Percentiles rank a stretch among this genome's conserved stretches.
Evolutionary conservation across 2,329 filamentous ascomycete species (phyloP).

Genomic region (Penicillium sp.): DNA sequence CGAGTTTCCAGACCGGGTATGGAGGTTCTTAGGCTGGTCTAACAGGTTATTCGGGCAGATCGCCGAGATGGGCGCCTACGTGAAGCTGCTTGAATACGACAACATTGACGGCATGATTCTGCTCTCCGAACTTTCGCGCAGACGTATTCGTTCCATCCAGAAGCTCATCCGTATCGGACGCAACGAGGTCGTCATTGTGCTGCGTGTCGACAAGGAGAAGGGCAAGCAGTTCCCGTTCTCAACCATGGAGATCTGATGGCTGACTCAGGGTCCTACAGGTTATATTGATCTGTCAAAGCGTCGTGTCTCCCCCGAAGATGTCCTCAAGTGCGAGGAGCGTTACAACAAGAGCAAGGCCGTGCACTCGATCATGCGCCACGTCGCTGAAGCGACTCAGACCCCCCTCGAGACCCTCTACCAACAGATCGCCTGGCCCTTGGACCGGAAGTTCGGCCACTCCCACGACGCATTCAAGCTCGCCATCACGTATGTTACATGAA

Average conservation of each 20-base stretch:
- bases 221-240: conserved; percentile 50
- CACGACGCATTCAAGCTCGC: conserved; percentile 99
- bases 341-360: conserved; percentile 99
- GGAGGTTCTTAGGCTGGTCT: not conserved
- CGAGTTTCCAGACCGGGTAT: conserved; percentile 1
- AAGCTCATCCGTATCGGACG: conserved; percentile 97
- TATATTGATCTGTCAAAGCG: conserved; percentile 99
- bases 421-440: conserved; percentile 92
- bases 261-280: conserved; percentile 47
- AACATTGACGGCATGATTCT: conserved; percentile 99
- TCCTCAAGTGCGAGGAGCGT: conserved; percentile 96
- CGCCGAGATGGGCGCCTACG: conserved; percentile 99
- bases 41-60: conserved; percentile 57
- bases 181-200: conserved; percentile 97
- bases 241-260: conserved; percentile 4
- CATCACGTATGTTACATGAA: conserved; percentile 70
- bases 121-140: conserved; percentile 91
- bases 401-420: conserved; percentile 96
- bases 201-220: conserved; percentile 99
- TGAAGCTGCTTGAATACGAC: conserved; percentile 98
- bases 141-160: conserved; percentile 98
- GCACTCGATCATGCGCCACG: conserved; percentile 97
- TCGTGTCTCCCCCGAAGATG: conserved; percentile 94
- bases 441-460: conserved; percentile 94
- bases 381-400: conserved; percentile 91